phyloP scores from a whole-genome alignment of 495 filamentous ascomycete species.

The Aspergillus carlsbadensis region DNA sequence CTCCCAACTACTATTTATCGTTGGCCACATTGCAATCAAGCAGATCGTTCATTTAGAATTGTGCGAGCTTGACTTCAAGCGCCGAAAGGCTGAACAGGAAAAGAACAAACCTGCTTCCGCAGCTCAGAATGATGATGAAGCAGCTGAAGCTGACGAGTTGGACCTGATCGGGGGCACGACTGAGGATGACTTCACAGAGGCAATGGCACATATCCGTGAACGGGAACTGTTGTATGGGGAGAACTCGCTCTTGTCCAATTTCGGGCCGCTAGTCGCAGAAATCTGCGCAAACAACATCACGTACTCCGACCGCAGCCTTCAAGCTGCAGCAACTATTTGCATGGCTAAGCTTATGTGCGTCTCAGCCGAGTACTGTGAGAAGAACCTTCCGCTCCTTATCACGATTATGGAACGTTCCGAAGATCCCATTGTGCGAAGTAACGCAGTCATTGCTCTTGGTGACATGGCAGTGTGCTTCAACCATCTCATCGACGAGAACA shows the following conservation, averaged over 20 bases:
- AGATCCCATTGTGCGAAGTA: conserved; percentile 86
- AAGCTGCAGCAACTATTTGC: conserved; percentile 93
- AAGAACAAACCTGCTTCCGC: conserved; percentile 65
- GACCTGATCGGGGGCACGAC: conserved; percentile 96
- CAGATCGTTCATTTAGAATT: conserved; percentile 99
- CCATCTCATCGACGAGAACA: conserved; percentile 98
- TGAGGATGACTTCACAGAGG: conserved; percentile 97
- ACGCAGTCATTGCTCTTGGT: conserved; percentile 93
- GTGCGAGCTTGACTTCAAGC: conserved; percentile 95
- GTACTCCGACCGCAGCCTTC: conserved; percentile 82
- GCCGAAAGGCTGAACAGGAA: conserved; percentile 90
- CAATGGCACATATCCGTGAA: conserved; percentile 91
- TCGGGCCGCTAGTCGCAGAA: conserved; percentile 86
- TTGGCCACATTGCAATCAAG: conserved; percentile 96
- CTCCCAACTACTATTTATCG: conserved; percentile 90
- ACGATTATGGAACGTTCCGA: conserved; percentile 94
- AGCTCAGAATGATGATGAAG: conserved; percentile 48
- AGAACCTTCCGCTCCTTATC: conserved; percentile 88
- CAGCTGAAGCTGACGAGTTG: conserved; percentile 68
- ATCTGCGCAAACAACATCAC: conserved; percentile 92
- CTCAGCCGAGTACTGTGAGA: conserved; percentile 90
- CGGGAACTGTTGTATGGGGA: conserved; percentile 88
- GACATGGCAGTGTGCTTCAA: conserved; percentile 99
- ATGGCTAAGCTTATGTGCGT: conserved; percentile 98
- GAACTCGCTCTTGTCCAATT: conserved; percentile 80